A percentile compares a stretch with the other conserved stretches of the same genome.
Conservation (phyloP, 2,329 filamentous ascomycete genomes). For the Talaromyces sp. region DNA sequence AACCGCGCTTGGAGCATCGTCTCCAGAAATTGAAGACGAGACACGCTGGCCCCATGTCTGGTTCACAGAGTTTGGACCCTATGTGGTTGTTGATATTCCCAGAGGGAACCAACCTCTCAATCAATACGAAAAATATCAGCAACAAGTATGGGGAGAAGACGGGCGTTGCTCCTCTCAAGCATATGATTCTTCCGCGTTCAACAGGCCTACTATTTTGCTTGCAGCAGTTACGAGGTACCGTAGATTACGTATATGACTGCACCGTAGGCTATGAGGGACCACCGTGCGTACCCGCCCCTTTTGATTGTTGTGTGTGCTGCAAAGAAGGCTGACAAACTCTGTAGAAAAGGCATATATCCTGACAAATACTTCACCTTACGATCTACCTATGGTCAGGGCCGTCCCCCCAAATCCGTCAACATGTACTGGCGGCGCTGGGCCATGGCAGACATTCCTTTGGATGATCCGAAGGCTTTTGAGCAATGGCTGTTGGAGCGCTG, state of each 20-base stretch:
- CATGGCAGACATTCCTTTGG: slow-evolving; percentile 75
- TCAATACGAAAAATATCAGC: slow-evolving; percentile 56
- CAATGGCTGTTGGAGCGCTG: slow-evolving; percentile 81
- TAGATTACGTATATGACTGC: slow-evolving; percentile 70
- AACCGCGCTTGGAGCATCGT: slow-evolving; percentile 58
- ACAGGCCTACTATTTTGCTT: slow-evolving; percentile 63
- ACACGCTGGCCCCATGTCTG: slow-evolving; percentile 50
- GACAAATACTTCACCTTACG: slow-evolving; percentile 85
- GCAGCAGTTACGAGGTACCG: slow-evolving; percentile 57
- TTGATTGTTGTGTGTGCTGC: background rate
- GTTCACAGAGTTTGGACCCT: slow-evolving; percentile 52
- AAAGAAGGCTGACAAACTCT: background rate
- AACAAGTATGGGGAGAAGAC: slow-evolving; percentile 59
- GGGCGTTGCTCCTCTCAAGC: slow-evolving; percentile 57
- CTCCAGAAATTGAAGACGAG: slow-evolving; percentile 55
- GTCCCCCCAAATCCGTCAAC: slow-evolving; percentile 90
- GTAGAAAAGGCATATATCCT: slow-evolving; percentile 75
- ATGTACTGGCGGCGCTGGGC: slow-evolving; percentile 92
- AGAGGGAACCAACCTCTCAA: slow-evolving; percentile 63
- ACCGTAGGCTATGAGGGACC: slow-evolving; percentile 95
- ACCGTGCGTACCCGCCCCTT: slow-evolving; percentile 61
- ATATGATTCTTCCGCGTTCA: slow-evolving; percentile 60
- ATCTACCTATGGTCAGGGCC: slow-evolving; percentile 84
- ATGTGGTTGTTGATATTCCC: slow-evolving; percentile 69
- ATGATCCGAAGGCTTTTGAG: slow-evolving; percentile 73